Evolutionary conservation across 768 basidiomycete species (phyloP).

Genomic region (Collybia sp.): DNA sequence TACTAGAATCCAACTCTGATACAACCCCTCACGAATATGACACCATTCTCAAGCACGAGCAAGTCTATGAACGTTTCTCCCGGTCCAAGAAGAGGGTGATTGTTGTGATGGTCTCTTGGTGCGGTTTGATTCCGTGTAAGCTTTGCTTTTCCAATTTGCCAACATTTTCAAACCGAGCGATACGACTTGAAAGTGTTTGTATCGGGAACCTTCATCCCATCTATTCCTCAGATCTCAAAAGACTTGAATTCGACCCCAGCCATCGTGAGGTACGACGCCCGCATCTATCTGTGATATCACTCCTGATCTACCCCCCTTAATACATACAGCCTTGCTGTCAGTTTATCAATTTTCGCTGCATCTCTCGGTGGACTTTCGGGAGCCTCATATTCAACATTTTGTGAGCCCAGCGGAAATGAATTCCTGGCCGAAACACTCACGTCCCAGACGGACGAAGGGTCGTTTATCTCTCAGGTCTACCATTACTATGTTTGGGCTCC

Average conservation of each 20-base stretch:
- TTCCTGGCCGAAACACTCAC: conserved; percentile 3
- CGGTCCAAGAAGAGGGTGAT: conserved; percentile 4
- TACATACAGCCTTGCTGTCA: conserved; percentile 39
- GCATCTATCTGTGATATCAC: neutral
- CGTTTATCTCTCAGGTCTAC: conserved; percentile 55
- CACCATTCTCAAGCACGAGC: conserved; percentile 1
- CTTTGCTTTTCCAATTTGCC: neutral
- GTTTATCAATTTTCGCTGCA: conserved; percentile 38
- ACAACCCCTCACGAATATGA: neutral
- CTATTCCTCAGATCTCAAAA: conserved; percentile 10
- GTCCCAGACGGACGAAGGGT: conserved; percentile 57
- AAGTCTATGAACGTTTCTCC: conserved; percentile 10
- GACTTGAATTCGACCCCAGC: neutral
- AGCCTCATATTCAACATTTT: conserved; percentile 46
- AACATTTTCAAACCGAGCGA: too few species aligned
- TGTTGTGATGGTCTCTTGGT: conserved; percentile 10
- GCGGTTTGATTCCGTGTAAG: conserved; percentile 10
- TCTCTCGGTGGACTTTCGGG: conserved; percentile 45
- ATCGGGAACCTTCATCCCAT: conserved; percentile 60
- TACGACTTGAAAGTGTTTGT: conserved; percentile 32
- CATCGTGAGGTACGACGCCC: neutral
- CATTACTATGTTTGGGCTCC: conserved; percentile 54
- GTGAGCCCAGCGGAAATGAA: conserved; percentile 14
- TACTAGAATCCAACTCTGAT: neutral
- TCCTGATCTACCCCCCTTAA: neutral